These are phyloP conservation scores for Leucaena leucocephala DNA, from an alignment of 306 rosid genomes.

Conservation along the genomic window DNA sequence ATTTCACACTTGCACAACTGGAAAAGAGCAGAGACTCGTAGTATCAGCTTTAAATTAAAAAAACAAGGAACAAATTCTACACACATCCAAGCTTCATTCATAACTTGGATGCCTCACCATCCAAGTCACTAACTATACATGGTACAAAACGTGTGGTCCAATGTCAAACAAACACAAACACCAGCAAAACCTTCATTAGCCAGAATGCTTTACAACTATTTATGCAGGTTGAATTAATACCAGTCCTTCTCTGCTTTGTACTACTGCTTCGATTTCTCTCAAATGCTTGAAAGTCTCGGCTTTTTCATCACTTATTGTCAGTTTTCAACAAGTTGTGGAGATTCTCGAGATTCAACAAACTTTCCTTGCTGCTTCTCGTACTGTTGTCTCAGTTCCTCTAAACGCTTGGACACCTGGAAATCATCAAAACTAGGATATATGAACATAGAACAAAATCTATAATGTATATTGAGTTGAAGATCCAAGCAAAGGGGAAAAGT, in stretches of 20 bases:
- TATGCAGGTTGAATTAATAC: slow-evolving; percentile 11
- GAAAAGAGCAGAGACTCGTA: not conserved
- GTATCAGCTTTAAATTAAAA: not conserved
- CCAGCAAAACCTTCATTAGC: not conserved
- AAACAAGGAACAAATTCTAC: slow-evolving; percentile 2
- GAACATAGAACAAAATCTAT: not conserved
- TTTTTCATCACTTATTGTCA: slow-evolving; percentile 40
- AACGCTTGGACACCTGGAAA: slow-evolving; percentile 72
- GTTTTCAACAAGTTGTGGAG: slow-evolving; percentile 41
- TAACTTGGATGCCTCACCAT: slow-evolving; percentile 17
- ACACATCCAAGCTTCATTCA: slow-evolving; percentile 15
- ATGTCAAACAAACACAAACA: slow-evolving; percentile 22
- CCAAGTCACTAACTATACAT: slow-evolving; percentile 24
- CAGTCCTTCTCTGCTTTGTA: not conserved
- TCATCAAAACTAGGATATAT: not conserved
- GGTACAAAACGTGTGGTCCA: slow-evolving; percentile 8
- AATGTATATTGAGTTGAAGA: not conserved
- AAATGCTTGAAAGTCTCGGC: slow-evolving; percentile 30
- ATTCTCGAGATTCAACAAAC: slow-evolving; percentile 35
- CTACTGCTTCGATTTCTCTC: slow-evolving; percentile 29
- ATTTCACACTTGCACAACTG: not conserved
- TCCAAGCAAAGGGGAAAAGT: slow-evolving; percentile 22
- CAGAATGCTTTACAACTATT: slow-evolving; percentile 11
- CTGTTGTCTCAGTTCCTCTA: slow-evolving; percentile 68
- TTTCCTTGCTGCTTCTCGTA: slow-evolving; percentile 75